Percentiles rank a stretch among this genome's conserved stretches.
phyloP scores from a whole-genome alignment of 495 filamentous ascomycete species.

The Xylaria venustula region DNA sequence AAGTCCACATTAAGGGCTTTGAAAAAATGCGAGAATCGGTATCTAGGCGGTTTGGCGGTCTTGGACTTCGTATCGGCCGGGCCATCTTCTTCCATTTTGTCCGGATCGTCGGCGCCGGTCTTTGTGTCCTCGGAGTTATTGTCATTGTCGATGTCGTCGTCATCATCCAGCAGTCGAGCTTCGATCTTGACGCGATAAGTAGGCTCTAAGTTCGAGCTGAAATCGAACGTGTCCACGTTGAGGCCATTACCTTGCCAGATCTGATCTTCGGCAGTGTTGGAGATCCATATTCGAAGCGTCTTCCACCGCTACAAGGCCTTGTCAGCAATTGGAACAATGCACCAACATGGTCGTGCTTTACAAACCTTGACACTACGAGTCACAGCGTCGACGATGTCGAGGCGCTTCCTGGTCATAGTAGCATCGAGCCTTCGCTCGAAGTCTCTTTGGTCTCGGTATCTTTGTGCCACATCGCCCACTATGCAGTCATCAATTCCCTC shows the following conservation, averaged over 20 bases:
- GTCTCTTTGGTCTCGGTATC: constrained; percentile 81
- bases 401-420: constrained; percentile 88
- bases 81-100: constrained; percentile 63
- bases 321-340: neutral
- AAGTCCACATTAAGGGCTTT: constrained; percentile 87
- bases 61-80: constrained; percentile 41
- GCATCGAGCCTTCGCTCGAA: constrained; percentile 88
- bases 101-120: constrained; percentile 33
- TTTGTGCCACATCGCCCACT: constrained; percentile 75
- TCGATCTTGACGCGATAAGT: constrained; percentile 92
- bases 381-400: constrained; percentile 85
- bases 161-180: constrained; percentile 79
- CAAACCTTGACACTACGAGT: constrained; percentile 71
- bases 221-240: constrained; percentile 71
- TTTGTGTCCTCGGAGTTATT: constrained; percentile 55
- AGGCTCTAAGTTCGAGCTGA: constrained; percentile 63
- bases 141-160: constrained; percentile 57
- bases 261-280: constrained; percentile 92
- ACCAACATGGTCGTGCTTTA: neutral
- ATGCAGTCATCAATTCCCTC: constrained; percentile 79
- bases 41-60: constrained; percentile 42
- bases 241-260: constrained; percentile 77
- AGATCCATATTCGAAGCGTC: constrained; percentile 90
- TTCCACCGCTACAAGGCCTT: constrained; percentile 58
- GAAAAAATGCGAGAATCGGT: constrained; percentile 92